Base-by-base conservation (phyloP, 1,139 yeast species). In the Hyphopichia wangnamkhiaoensis region DNA sequence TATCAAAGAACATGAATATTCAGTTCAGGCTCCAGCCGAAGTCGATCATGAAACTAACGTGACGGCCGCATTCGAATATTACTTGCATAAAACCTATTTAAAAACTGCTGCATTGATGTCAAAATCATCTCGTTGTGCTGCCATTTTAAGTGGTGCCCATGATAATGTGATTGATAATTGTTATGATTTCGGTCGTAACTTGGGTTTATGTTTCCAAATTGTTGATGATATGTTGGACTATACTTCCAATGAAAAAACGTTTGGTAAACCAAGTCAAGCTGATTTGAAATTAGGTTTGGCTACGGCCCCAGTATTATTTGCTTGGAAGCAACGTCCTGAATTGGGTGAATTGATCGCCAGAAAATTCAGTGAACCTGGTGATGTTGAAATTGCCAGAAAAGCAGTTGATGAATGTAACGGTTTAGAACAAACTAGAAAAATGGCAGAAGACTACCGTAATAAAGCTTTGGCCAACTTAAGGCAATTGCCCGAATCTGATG, bases 171-270 rank as follows among this genome's bases (percentile, higher is more conserved):
- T 91, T 41, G 97, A 93, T 46, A 79, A 84, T 42, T 85, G 95
- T 52, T 93, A 91, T 61, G 82, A 85, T 50, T 93, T 87, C 60
- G 99, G 99, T 30, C 78, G 95, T 50, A 90, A 91, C 61, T 69
- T 94, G 42, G 98, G 98, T 0, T 76, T 94, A 37, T 94, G 98
- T 57, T 93, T 93, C 76, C 98, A 93, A 64, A 78, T 93, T 43
- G 95, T 94, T 20, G 98, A 93, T 63, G 99, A 93, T 62, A 84
- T 91, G 84, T 75, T 94, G 50, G 99, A 93, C 64, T 93, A 88
- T 59, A 89, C 97, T 0, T 82, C 89, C 16, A 81, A 93, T 31
- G 90, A 89, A 24, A 77, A 78, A 25, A 80, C 86, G 37, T 69
- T 93, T 44, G 98, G 98, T 30, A 93, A 93, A 61, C 98, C 98